Conservation (phyloP, 345 rosid species). For the Zanthoxylum bungeanum region DNA sequence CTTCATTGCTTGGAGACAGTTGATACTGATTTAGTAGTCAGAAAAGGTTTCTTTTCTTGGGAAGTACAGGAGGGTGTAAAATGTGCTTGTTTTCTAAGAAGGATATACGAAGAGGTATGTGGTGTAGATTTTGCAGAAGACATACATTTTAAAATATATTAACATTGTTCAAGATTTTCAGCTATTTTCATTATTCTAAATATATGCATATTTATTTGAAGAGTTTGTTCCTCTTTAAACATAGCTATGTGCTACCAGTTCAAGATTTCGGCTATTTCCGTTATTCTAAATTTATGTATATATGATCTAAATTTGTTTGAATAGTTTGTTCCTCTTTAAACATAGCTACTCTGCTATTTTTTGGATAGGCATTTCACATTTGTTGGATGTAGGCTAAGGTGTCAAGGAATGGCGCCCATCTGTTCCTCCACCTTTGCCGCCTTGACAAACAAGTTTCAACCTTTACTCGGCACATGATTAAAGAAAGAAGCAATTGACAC, state of each 20-base stretch:
- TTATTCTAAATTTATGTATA: not conserved
- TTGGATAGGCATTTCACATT: not conserved
- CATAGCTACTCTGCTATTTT: not conserved
- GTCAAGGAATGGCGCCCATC: not conserved
- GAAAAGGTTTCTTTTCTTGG: slow-evolving; percentile 44
- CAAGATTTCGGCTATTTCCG: too few relatives aligned
- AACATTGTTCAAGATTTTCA: not conserved
- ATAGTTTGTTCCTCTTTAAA: not conserved
- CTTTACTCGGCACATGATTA: not conserved
- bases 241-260: too few relatives aligned
- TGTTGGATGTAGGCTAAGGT: not conserved
- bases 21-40: slow-evolving; percentile 26
- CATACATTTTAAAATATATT: not conserved
- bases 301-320: not conserved
- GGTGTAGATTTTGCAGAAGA: not conserved
- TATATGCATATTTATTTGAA: too few relatives aligned
- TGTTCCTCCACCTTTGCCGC: not conserved
- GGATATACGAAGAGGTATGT: slow-evolving; percentile 93
- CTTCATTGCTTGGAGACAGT: slow-evolving; percentile 71
- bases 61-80: slow-evolving; percentile 56
- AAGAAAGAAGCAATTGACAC: not conserved
- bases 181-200: too few relatives aligned
- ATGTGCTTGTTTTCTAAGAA: slow-evolving; percentile 75
- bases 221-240: too few relatives aligned
- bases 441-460: not conserved